Conservation (phyloP, 164 flowering plant species). For the Vitis amurensis region DNA sequence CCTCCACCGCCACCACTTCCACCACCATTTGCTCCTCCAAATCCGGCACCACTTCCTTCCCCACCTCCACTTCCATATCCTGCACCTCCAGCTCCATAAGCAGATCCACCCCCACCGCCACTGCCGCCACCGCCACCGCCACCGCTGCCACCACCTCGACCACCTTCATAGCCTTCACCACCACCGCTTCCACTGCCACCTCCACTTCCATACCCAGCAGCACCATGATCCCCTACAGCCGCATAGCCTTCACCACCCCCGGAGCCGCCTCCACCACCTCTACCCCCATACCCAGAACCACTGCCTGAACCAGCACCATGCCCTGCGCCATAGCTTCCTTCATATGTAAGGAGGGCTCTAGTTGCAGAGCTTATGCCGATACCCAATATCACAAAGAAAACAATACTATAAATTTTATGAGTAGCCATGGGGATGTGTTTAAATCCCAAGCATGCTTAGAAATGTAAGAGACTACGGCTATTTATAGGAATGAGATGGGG, state of each 20-base stretch:
- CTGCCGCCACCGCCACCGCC: conserved; percentile 8
- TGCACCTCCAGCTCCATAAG: conserved; percentile 15
- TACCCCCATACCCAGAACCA: conserved; percentile 9
- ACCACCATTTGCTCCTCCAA: conserved; percentile 12
- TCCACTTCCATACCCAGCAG: conserved; percentile 18
- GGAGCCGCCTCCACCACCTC: conserved; percentile 5
- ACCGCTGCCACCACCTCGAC: background rate
- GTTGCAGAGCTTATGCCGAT: conserved; percentile 31
- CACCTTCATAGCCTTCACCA: background rate
- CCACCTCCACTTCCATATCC: conserved; percentile 15
- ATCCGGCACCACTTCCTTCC: background rate
- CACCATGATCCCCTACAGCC: conserved; percentile 12
- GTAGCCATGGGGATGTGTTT: conserved; percentile 25
- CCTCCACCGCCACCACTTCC: conserved; percentile 22
- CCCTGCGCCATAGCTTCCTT: background rate
- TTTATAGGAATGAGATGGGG: conserved; percentile 24
- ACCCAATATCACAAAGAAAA: conserved; percentile 30
- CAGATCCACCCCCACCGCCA: conserved; percentile 14
- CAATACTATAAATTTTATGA: conserved; percentile 15
- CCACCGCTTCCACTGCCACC: conserved; percentile 14
- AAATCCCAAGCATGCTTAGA: background rate
- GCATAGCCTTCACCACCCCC: conserved; percentile 4
- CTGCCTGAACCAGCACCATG: conserved; percentile 5
- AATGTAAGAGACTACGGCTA: conserved; percentile 13
- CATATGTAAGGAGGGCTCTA: conserved; percentile 28